A percentile compares a stretch with the other conserved stretches of the same genome.
Conservation (phyloP, 164 flowering plant genomes). For the Macadamia tetraphylla region DNA sequence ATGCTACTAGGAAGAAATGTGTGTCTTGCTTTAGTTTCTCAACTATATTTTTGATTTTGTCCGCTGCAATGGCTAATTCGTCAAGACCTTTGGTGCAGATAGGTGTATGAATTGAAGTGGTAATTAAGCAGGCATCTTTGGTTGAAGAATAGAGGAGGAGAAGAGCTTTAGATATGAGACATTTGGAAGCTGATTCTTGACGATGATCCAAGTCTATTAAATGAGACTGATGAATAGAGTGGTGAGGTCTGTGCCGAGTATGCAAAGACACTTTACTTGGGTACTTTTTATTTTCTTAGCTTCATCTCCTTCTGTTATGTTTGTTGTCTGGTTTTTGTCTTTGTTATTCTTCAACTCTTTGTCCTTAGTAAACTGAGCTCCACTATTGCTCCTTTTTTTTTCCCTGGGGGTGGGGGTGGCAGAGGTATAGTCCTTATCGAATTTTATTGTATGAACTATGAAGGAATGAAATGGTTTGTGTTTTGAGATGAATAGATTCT, state of each 20-base stretch:
- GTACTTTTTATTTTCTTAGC: constrained; percentile 2
- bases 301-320: background rate
- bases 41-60: constrained; percentile 10
- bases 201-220: constrained; percentile 7
- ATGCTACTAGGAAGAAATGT: background rate
- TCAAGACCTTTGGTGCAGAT: constrained; percentile 30
- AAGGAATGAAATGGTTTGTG: too few relatives aligned
- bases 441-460: too few relatives aligned
- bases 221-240: constrained; percentile 17
- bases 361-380: background rate
- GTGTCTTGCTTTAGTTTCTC: constrained; percentile 12
- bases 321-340: too few relatives aligned
- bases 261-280: constrained; percentile 23
- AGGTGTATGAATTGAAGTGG: constrained; percentile 3
- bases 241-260: constrained; percentile 25
- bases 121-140: constrained; percentile 7
- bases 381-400: background rate
- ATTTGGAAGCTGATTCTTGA: constrained; percentile 6
- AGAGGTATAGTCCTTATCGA: background rate
- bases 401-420: too few relatives aligned
- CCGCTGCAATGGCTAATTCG: constrained; percentile 19
- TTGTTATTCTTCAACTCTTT: background rate
- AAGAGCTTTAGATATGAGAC: background rate
- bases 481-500: too few relatives aligned
- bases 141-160: constrained; percentile 2